These are phyloP conservation scores for Leccinum subtestaceum DNA, from an alignment of 768 basidiomycete species.

Conservation along the genomic window DNA sequence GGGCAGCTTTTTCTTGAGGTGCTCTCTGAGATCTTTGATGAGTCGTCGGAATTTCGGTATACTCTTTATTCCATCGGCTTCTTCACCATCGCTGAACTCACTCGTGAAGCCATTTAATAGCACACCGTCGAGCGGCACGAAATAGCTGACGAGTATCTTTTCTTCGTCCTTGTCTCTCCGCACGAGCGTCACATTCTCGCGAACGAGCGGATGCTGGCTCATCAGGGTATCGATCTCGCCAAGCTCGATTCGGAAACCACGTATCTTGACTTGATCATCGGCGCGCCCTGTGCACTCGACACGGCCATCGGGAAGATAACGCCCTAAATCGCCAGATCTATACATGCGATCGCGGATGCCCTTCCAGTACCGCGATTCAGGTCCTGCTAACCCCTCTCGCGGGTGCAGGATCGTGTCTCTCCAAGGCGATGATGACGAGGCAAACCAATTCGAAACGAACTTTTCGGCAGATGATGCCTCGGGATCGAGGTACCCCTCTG, in stretches of 20 bases:
- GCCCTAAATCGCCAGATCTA: constrained; percentile 92
- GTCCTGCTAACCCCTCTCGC: constrained; percentile 50
- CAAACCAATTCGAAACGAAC: constrained; percentile 95
- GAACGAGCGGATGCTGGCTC: constrained; percentile 85
- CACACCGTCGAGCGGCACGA: constrained; percentile 80
- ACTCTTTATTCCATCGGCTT: constrained; percentile 65
- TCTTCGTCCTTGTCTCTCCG: constrained; percentile 98
- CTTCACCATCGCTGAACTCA: constrained; percentile 50
- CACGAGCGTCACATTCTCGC: constrained; percentile 98
- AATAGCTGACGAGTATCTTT: constrained; percentile 96
- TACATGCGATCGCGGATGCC: constrained; percentile 98
- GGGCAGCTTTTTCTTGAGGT: constrained; percentile 95
- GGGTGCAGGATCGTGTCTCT: constrained; percentile 75
- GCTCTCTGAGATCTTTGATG: constrained; percentile 91
- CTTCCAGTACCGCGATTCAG: constrained; percentile 85
- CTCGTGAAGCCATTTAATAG: constrained; percentile 67
- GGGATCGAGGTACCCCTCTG: constrained; percentile 89
- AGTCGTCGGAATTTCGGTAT: constrained; percentile 80
- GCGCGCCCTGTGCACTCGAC: constrained; percentile 98
- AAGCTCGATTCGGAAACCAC: constrained; percentile 97
- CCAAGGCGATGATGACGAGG: constrained; percentile 43
- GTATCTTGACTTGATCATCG: constrained; percentile 99
- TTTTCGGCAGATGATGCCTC: constrained; percentile 85
- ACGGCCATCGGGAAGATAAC: constrained; percentile 86
- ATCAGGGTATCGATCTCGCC: constrained; percentile 98